phyloP scores from a whole-genome alignment of 495 filamentous ascomycete species.

The Neurospora sp. region DNA sequence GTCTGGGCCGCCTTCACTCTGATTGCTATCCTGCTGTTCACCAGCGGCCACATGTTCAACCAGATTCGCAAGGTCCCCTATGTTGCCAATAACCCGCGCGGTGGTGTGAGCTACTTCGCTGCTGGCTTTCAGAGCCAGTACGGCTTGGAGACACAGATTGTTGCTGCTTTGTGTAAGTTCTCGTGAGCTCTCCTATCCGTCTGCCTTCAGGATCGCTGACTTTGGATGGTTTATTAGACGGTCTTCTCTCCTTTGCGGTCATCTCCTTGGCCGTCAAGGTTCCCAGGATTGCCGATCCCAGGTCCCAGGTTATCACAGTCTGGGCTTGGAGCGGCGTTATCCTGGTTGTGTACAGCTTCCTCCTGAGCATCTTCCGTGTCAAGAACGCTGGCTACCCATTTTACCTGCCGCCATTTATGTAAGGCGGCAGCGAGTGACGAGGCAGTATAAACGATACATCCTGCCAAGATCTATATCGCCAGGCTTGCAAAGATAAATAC shows the following conservation, averaged over 20 bases:
- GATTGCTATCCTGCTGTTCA: constrained; percentile 87
- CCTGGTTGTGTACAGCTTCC: constrained; percentile 80
- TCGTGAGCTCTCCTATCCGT: background rate
- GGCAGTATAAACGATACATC: background rate
- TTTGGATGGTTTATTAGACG: constrained; percentile 46
- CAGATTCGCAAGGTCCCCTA: constrained; percentile 98
- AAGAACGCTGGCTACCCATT: constrained; percentile 97
- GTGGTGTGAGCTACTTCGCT: constrained; percentile 86
- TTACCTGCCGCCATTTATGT: constrained; percentile 77
- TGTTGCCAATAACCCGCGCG: constrained; percentile 72
- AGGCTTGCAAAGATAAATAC: background rate
- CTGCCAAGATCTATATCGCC: background rate
- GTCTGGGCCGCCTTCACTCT: constrained; percentile 88
- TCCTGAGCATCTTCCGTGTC: constrained; percentile 82
- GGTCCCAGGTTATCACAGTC: constrained; percentile 70
- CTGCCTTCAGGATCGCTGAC: background rate
- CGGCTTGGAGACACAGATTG: constrained; percentile 90
- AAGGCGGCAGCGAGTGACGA: constrained; percentile 2
- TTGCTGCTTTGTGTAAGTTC: constrained; percentile 88
- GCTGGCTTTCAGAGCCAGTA: constrained; percentile 91
- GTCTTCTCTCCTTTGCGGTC: constrained; percentile 80
- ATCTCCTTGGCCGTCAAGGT: constrained; percentile 87
- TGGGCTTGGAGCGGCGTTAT: constrained; percentile 73
- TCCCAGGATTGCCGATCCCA: constrained; percentile 70
- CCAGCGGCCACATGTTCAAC: constrained; percentile 97